A percentile compares a stretch with the other conserved stretches of the same genome.
Evolutionary conservation across 495 filamentous ascomycete genomes (phyloP).

Genomic region (Aspergillus indologenus): DNA sequence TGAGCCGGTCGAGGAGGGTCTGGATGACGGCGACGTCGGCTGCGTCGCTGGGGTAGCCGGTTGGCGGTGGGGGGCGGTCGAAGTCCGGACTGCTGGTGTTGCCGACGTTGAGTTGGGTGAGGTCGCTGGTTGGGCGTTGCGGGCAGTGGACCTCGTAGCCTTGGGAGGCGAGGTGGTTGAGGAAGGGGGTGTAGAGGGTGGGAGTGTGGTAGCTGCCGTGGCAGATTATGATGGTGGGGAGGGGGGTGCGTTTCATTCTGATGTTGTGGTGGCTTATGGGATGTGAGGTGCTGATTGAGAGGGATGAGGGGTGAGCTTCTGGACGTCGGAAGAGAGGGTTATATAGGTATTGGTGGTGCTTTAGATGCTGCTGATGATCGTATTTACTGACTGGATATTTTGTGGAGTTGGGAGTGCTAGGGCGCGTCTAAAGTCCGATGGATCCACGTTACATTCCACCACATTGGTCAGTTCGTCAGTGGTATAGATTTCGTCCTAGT

Average conservation of each 20-base stretch:
- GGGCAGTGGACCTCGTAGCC: conserved; percentile 35
- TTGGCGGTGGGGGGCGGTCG: conserved; percentile 24
- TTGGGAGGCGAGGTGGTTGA: conserved; percentile 19
- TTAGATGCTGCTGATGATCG: no score
- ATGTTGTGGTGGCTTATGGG: not conserved
- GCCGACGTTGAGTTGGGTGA: conserved; percentile 29
- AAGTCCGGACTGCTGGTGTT: conserved; percentile 28
- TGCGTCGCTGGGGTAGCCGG: conserved; percentile 26
- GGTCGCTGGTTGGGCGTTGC: conserved; percentile 32
- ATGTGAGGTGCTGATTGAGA: not conserved
- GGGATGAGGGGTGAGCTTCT: not conserved
- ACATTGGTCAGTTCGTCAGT: no score
- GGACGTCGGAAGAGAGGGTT: not conserved
- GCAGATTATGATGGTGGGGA: conserved; percentile 23
- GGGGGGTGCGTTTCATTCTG: not conserved
- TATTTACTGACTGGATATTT: no score
- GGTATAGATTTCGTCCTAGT: no score
- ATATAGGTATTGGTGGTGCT: no score
- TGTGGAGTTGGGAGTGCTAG: no score
- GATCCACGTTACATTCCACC: no score
- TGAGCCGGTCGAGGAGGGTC: conserved; percentile 19
- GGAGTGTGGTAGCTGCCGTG: conserved; percentile 39
- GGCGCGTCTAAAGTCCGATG: no score
- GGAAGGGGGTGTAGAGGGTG: conserved; percentile 28
- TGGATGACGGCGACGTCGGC: conserved; percentile 25